Percentiles rank a stretch among this genome's conserved stretches.
Evolutionary conservation across 2,329 filamentous ascomycete genomes (phyloP).

Genomic region (Diaporthe sp.): DNA sequence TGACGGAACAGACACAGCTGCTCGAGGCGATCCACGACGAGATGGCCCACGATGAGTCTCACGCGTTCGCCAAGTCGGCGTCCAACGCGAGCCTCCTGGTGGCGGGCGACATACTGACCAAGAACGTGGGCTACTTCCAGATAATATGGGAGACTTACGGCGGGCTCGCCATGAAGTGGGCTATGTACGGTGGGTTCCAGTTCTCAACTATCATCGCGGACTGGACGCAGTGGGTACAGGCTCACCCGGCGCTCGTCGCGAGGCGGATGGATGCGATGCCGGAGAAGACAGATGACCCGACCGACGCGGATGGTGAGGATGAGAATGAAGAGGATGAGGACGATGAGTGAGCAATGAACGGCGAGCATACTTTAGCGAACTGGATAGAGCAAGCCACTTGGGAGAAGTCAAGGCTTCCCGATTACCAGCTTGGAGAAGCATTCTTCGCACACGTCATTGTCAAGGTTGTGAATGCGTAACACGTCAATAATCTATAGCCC

Average conservation of each 20-base stretch:
- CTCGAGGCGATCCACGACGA: conserved; percentile 79
- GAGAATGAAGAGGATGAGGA: neutral
- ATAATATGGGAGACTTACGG: conserved; percentile 62
- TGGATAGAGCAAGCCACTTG: neutral
- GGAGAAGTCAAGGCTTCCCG: neutral
- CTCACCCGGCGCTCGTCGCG: conserved; percentile 37
- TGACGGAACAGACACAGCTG: conserved; percentile 65
- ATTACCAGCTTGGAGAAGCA: neutral
- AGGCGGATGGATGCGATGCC: conserved; percentile 15
- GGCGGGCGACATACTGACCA: conserved; percentile 71
- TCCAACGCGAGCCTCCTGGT: conserved; percentile 80
- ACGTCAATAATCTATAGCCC: conserved; percentile 45
- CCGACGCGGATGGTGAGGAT: neutral
- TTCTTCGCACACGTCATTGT: neutral
- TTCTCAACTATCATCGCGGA: conserved; percentile 75
- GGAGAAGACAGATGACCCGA: neutral
- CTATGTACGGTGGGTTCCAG: conserved; percentile 37
- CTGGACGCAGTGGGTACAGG: conserved; percentile 77
- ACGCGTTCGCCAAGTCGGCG: conserved; percentile 80
- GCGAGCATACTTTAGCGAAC: neutral
- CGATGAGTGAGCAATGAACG: neutral
- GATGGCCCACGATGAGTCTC: conserved; percentile 73
- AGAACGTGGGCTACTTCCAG: conserved; percentile 52
- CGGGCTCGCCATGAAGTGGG: conserved; percentile 60
- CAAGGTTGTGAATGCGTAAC: neutral